Percentiles rank a stretch among this genome's conserved stretches.
Evolutionary conservation across 208 protist species (phyloP).

Genomic region (Crithidia brevicula): DNA sequence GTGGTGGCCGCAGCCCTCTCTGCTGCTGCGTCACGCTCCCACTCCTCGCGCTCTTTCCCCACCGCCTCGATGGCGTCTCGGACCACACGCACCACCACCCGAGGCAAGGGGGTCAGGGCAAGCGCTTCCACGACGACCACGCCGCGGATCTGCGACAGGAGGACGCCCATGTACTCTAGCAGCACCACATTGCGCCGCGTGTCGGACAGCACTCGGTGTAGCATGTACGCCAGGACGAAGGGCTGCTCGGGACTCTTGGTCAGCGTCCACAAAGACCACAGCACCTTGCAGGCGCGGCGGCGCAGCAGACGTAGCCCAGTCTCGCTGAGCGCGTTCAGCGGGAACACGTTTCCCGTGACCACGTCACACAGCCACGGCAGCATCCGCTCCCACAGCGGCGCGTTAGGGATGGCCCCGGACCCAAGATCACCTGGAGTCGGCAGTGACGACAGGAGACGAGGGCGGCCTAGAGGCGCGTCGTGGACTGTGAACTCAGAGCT

Average conservation of each 20-base stretch:
- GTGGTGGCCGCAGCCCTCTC: neutral
- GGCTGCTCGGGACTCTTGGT: conserved; percentile 6
- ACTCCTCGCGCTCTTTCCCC: conserved; percentile 9
- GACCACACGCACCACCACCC: conserved; percentile 31
- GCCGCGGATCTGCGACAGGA: conserved; percentile 58
- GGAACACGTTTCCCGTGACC: conserved; percentile 36
- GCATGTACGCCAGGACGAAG: conserved; percentile 47
- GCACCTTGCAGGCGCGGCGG: conserved; percentile 37
- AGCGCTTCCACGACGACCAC: conserved; percentile 41
- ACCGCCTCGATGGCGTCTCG: conserved; percentile 25
- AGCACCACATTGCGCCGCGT: conserved; percentile 48
- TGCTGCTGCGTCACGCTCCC: conserved; percentile 13
- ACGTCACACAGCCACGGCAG: conserved; percentile 51
- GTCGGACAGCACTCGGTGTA: conserved; percentile 52
- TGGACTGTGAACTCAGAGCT: too few species aligned
- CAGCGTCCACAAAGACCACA: conserved; percentile 56
- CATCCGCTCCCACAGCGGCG: conserved; percentile 27
- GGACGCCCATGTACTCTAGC: conserved; percentile 68
- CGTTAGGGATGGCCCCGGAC: neutral
- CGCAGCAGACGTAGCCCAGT: conserved; percentile 40
- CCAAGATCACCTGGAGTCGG: neutral
- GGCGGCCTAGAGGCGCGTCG: too few species aligned
- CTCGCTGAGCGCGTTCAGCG: conserved; percentile 30
- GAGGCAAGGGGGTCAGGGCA: conserved; percentile 35
- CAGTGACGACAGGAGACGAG: too few species aligned